phyloP scores from a whole-genome alignment of 1,284 basidiomycete genomes.

The Cerrena zonata region DNA sequence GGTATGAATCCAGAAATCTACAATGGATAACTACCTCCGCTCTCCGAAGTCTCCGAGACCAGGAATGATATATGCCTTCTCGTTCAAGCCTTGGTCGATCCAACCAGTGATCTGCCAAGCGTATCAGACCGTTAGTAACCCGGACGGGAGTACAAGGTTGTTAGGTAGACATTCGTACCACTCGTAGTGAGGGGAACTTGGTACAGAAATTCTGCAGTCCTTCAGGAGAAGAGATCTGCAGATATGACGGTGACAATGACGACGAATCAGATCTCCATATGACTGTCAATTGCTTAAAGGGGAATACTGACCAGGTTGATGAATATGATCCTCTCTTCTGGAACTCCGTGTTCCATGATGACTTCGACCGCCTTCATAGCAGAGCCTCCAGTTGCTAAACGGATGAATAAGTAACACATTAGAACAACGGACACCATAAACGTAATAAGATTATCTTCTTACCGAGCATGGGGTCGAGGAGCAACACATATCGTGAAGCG shows the following conservation, averaged over 20 bases:
- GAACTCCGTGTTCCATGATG: conserved; percentile 83
- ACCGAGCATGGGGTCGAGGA: conserved; percentile 98
- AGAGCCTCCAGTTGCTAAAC: conserved; percentile 87
- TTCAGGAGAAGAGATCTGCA: conserved; percentile 87
- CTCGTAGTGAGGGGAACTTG: conserved; percentile 75
- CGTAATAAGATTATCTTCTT: too few relatives aligned
- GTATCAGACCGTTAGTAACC: not conserved
- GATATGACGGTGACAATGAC: conserved; percentile 4
- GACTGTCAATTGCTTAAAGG: not conserved
- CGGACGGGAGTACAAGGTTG: not conserved
- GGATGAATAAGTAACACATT: too few relatives aligned
- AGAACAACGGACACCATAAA: not conserved
- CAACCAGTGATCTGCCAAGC: conserved; percentile 80
- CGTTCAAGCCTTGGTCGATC: conserved; percentile 93
- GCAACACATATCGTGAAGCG: conserved; percentile 82
- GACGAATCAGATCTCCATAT: too few relatives aligned
- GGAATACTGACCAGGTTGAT: conserved; percentile 78
- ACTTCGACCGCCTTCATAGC: conserved; percentile 97
- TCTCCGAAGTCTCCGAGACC: conserved; percentile 91
- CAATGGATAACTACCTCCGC: conserved; percentile 48
- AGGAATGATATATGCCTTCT: conserved; percentile 83
- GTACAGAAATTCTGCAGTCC: conserved; percentile 80
- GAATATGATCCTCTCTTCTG: conserved; percentile 89
- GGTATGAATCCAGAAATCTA: not conserved
- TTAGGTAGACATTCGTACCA: conserved; percentile 51